Evolutionary conservation across 2,329 filamentous ascomycete genomes (phyloP), one percentile per base, ranked within the genome.

Genomic region (Hypoxylon sp.): DNA sequence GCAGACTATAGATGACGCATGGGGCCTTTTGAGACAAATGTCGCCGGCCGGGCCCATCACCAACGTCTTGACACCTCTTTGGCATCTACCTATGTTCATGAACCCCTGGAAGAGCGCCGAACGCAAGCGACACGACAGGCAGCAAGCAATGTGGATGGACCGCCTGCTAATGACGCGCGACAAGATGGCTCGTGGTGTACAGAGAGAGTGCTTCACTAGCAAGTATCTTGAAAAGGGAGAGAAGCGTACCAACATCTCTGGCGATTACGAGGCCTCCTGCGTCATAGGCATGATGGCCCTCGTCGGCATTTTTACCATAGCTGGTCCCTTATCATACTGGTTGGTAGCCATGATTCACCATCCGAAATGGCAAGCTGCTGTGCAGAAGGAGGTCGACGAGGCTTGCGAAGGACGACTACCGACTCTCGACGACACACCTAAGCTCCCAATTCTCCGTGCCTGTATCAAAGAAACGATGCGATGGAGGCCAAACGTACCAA

Each of bases 11-110:
- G 82, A 82, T 53, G 85, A 82, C 66, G 86, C 86, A 1, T 87
- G 85, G 85, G 85, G 85, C n/a, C 79, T 88, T 0, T 77, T 88
- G 14, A 86, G 82, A 3, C 85, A 88, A 60, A 88, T 88, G 85
- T 88, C 85, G 1, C 86, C 86, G 0, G 85, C 86, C 27, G 86
- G 86, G 0, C 85, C 86, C 1, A 85, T 88, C 69, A 88, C 85
- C n/a, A 88, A 88, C 66, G 82, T 87, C 3, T 59, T 88, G 44
- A 87, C 85, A 2, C 85, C 85, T 3, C 79, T 88, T 0, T 87
- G 85, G 85, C 81, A 86, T 64, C 74, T 88, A 0, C 85, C 85
- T 1, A 77, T 79, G 63, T 69, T 76, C 13, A 79, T 87, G 50
- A 87, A 87, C 70, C 85, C 85, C 0, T 88, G 85, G 85, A 87